Base-by-base conservation (phyloP, 1,139 yeast genomes). In the Hemisphaericaspora xylofermentans region DNA sequence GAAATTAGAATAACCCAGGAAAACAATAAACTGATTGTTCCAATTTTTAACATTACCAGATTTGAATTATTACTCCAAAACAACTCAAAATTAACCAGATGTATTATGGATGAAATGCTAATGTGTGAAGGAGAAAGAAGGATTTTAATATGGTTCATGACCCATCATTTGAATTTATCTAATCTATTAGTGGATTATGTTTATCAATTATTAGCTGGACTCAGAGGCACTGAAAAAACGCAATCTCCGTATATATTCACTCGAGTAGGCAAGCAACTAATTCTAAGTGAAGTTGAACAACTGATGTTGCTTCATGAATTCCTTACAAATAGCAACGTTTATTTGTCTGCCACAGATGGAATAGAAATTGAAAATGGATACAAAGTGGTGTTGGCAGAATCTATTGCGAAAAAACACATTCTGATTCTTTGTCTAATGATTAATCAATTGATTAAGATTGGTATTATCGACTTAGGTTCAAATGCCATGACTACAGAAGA, bases 251-350 rank as follows among this genome's bases (percentile, higher is more conserved):
- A 71, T 41, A 48, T 52, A 12, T 79, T 81, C 52, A 75, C 85
- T 6, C 67, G 89, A 52, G 64, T 66, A 44, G 91, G 88, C 0
- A 47, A 63, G 3, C 44, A 49, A 3, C 50, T 82, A 8, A 63
- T 60, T 7, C 57, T 83, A 13, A 76, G 83, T 26, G 78, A 73
- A 7, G 68, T 80, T 36, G 91, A 84, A 50, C 69, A 63, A 45
- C 76, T 77, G 52, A 80, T 83, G 86, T 54, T 84, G n/a, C 58
- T 84, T 31, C 88, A 83, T 57, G 88, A 82, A 54, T 81, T 84
- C 50, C 68, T 84, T 43, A 70, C 78, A 13, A 80, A 76, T 45
- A 73, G 83, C 19, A 66, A 76, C 8, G 68, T 74, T 12, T 76
- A 68, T 46, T 58, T 83, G 15, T 67, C 82, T 0, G 67, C 74